phyloP scores from a whole-genome alignment of 2,329 filamentous ascomycete genomes.

The Lasiodiplodia hormozganensis region DNA sequence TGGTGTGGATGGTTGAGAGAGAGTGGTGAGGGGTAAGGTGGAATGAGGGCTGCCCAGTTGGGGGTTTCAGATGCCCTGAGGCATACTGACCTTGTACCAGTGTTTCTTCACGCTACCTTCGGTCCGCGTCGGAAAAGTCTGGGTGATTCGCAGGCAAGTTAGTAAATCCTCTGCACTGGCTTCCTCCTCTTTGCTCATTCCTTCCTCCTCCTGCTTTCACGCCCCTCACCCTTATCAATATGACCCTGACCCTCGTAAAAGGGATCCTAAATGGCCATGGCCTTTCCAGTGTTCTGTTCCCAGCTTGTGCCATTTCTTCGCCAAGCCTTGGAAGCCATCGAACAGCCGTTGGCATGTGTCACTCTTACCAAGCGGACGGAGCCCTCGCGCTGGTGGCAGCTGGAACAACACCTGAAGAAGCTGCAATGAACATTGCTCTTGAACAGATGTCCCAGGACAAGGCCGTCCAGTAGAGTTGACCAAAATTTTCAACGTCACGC shows the following conservation, averaged over 20 bases:
- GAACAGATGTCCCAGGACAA: not conserved
- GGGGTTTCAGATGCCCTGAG: not conserved
- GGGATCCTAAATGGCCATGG: not conserved
- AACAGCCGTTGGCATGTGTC: not conserved
- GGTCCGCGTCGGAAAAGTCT: conserved; percentile 91
- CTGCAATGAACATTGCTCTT: not conserved
- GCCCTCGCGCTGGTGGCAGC: not conserved
- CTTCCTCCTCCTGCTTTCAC: not conserved
- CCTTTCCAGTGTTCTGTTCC: not conserved
- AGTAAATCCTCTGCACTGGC: conserved; percentile 3
- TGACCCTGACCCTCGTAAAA: not conserved
- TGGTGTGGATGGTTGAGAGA: not conserved
- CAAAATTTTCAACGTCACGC: not conserved
- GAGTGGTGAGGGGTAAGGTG: conserved; percentile 4
- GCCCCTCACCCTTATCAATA: not conserved
- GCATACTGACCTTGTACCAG: conserved; percentile 80
- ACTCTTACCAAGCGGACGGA: not conserved
- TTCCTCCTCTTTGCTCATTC: not conserved
- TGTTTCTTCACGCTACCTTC: conserved; percentile 99
- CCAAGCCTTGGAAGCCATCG: not conserved
- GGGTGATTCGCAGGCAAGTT: conserved; percentile 18
- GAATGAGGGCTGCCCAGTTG: not conserved
- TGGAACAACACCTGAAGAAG: not conserved
- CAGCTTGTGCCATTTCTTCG: not conserved
- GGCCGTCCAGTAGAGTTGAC: not conserved